These are phyloP conservation scores for Ophiocordyceps camponoti-rufipedis DNA, from an alignment of 2,329 filamentous ascomycete genomes.

Conservation along the genomic window DNA sequence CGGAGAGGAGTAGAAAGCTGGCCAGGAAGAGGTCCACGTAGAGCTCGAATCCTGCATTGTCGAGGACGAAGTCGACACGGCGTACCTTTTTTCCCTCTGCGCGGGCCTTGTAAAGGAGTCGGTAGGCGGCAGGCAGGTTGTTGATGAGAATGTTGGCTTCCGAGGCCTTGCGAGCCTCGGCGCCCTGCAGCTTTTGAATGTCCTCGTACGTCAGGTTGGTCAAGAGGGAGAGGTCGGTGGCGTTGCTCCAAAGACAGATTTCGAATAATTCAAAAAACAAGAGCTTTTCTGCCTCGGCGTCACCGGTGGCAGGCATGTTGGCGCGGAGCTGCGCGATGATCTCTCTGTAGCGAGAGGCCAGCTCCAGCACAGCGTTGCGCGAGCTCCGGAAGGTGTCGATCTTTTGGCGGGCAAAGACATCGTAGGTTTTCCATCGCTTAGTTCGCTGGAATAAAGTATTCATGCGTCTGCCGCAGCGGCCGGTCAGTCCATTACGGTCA, in stretches of 20 bases:
- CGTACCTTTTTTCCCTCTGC: constrained; percentile 46
- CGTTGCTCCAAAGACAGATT: constrained; percentile 94
- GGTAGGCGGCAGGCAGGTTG: constrained; percentile 58
- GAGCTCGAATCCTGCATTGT: constrained; percentile 94
- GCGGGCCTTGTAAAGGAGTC: constrained; percentile 45
- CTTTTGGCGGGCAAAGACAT: constrained; percentile 81
- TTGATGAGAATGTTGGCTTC: constrained; percentile 90
- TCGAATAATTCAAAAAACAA: constrained; percentile 89
- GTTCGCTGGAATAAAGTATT: constrained; percentile 61
- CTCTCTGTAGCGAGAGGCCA: constrained; percentile 61
- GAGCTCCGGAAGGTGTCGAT: constrained; percentile 84
- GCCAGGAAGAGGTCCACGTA: constrained; percentile 89
- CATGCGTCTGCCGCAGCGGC: constrained; percentile 38
- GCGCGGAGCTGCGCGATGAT: constrained; percentile 47
- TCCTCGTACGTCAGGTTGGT: constrained; percentile 87
- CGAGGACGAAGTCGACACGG: constrained; percentile 82
- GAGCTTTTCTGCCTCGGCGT: constrained; percentile 52
- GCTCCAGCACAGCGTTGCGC: constrained; percentile 65
- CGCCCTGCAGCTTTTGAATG: constrained; percentile 89
- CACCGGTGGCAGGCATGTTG: constrained; percentile 30
- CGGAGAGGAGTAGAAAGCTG: constrained; percentile 70
- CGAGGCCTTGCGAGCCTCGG: constrained; percentile 65
- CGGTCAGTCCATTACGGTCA: neutral
- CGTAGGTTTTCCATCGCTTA: constrained; percentile 73
- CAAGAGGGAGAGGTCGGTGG: constrained; percentile 80